phyloP scores from a whole-genome alignment of 306 rosid species.

The Sicyos baderoa region DNA sequence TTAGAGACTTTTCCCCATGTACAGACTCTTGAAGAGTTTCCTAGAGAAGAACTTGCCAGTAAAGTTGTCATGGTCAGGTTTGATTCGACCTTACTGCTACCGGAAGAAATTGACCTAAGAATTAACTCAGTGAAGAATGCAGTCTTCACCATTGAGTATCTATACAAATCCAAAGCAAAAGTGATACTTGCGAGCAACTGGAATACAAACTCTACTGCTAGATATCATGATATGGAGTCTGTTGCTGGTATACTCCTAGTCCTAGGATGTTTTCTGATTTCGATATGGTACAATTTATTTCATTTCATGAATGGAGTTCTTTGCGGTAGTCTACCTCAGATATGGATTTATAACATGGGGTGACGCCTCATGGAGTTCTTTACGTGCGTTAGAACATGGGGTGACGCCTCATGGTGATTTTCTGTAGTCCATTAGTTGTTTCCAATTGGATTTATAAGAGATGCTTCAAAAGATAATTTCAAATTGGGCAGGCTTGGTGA shows the following conservation, averaged over 20 bases:
- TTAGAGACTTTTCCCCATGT: constrained; percentile 51
- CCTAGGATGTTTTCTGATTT: constrained; percentile 20
- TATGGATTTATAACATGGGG: not conserved
- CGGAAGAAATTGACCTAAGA: constrained; percentile 25
- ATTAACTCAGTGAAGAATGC: constrained; percentile 35
- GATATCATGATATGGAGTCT: constrained; percentile 23
- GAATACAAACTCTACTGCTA: constrained; percentile 33
- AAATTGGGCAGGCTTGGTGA: not conserved
- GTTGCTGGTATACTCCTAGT: constrained; percentile 64
- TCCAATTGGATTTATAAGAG: not conserved
- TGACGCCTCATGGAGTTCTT: too few relatives aligned
- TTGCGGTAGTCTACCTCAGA: not conserved
- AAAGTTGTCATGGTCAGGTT: constrained; percentile 77
- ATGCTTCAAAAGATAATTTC: not conserved
- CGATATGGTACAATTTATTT: not conserved
- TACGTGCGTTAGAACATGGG: too few relatives aligned
- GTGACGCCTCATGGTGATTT: not conserved
- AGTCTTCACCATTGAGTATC: constrained; percentile 48
- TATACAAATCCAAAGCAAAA: constrained; percentile 50
- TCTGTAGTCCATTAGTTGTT: not conserved
- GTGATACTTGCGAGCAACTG: constrained; percentile 68
- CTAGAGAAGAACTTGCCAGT: constrained; percentile 44
- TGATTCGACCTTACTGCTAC: constrained; percentile 60
- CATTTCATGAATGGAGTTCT: constrained; percentile 21
- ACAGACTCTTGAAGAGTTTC: constrained; percentile 69